phyloP scores from a whole-genome alignment of 2,329 filamentous ascomycete species.

The Botrytis cinerea region DNA sequence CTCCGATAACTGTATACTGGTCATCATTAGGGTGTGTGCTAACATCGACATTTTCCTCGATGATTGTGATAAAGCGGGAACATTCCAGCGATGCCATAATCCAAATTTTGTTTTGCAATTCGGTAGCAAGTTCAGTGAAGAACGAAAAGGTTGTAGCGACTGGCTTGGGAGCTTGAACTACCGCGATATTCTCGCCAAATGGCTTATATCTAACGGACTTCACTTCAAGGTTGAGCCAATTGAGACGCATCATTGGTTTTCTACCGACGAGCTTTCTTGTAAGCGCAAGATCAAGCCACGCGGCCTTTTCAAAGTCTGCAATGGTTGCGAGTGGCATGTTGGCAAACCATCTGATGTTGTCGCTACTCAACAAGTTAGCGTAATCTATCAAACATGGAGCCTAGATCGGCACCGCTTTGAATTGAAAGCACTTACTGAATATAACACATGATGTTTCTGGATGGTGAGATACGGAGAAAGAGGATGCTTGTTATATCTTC shows the following conservation, averaged over 20 bases:
- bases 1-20: background rate
- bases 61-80: background rate
- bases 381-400: background rate
- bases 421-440: background rate
- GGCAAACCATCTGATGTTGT: constrained; percentile 3
- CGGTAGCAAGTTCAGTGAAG: background rate
- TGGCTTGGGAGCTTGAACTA: background rate
- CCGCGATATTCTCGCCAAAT: background rate
- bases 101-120: constrained; percentile 7
- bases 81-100: background rate
- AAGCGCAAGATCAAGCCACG: constrained; percentile 12
- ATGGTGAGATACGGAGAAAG: too few species aligned
- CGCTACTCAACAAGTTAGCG: background rate
- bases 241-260: background rate
- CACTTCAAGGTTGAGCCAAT: constrained; percentile 7
- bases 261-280: background rate
- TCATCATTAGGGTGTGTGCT: background rate
- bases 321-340: background rate
- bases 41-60: constrained; percentile 8
- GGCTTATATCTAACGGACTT: background rate
- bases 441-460: background rate
- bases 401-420: background rate
- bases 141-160: background rate
- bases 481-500: background rate
- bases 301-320: background rate